Base-by-base conservation (phyloP, 2,329 filamentous ascomycete species). In the Xylariaceae sp. region DNA sequence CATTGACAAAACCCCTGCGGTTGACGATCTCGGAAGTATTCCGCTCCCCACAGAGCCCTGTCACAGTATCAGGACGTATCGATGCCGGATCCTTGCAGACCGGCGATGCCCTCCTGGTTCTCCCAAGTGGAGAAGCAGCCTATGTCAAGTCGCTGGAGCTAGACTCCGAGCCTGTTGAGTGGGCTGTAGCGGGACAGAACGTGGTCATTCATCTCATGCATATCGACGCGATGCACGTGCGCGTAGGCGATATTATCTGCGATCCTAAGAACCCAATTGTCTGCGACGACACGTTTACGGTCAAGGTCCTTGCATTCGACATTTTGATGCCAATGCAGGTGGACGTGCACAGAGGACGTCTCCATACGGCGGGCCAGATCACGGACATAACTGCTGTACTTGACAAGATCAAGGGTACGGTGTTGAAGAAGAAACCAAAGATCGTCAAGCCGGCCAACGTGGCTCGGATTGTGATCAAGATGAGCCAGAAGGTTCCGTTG, bases 141-240 rank as follows among this genome's bases (percentile, higher is more conserved):
- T 86, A 85, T 54, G 82, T 97, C 73, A 96, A 93, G 71, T 88
- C 85, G 2, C 80, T 99, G 52, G 87, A 94, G 71, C 82, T 92
- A 8, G 88, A 93, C 70, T 82, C 85, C 18, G 83, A 89, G 54
- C 76, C 83, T 0, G 83, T 82, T 10, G 92, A 96, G 61, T 99
- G 92, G 91, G 91, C 90, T 0, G 92, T 97, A 11, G 92, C 93
- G 0, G 93, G 93, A 1, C 91, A 97, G 70, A 96, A 94, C 61
- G 85, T 90, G 13, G 88, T 87, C 0, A 77, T 99, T n/a, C 88
- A 95, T 65, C 80, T 99, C 53, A 81, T 85, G 7, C 88, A 93
- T 65, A 91, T 97, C 70, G 93, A 97, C 67, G 83, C 89, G 0
- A 83, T 89, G 13, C 88, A 97, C 68, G 82, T 99, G 8, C 84